Evolutionary conservation across 441 rosid species (phyloP).

Genomic region (Dalechampia spathulata): DNA sequence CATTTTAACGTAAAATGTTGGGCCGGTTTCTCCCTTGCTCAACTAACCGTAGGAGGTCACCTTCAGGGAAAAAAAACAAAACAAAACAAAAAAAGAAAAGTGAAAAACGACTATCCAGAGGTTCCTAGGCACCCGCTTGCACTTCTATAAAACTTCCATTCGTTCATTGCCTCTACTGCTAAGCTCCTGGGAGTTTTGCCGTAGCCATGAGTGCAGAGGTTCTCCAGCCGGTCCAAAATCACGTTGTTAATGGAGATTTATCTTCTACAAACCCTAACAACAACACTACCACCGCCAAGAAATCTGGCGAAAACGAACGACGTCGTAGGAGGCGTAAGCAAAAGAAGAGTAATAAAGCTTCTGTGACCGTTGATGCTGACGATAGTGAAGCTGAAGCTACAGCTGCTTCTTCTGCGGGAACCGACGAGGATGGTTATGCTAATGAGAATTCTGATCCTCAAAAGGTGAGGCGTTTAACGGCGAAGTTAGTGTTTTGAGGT

Average conservation of each 20-base stretch:
- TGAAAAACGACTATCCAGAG: too few species aligned
- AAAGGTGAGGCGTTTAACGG: slow-evolving; percentile 27
- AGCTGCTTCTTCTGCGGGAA: neutral
- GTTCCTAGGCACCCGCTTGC: too few species aligned
- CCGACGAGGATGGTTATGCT: slow-evolving; percentile 25
- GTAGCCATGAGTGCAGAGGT: slow-evolving; percentile 47
- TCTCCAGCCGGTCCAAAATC: slow-evolving; percentile 30
- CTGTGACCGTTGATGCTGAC: slow-evolving; percentile 14
- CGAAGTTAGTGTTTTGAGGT: slow-evolving; percentile 4
- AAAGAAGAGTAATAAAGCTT: slow-evolving; percentile 68
- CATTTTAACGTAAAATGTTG: too few species aligned
- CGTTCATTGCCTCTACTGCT: neutral
- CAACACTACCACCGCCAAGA: slow-evolving; percentile 29
- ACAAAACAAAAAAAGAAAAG: too few species aligned
- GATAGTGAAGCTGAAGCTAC: slow-evolving; percentile 28
- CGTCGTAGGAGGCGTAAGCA: slow-evolving; percentile 98
- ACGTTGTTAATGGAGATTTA: slow-evolving; percentile 48
- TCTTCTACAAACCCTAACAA: slow-evolving; percentile 22
- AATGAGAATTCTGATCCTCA: slow-evolving; percentile 51
- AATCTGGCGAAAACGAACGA: slow-evolving; percentile 70
- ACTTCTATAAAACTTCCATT: too few species aligned
- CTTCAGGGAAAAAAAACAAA: too few species aligned
- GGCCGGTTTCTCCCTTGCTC: too few species aligned
- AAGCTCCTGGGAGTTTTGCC: neutral
- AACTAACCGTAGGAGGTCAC: too few species aligned